Evolutionary conservation across 495 filamentous ascomycete genomes (phyloP).

Genomic region (Penicillium cinerascens): DNA sequence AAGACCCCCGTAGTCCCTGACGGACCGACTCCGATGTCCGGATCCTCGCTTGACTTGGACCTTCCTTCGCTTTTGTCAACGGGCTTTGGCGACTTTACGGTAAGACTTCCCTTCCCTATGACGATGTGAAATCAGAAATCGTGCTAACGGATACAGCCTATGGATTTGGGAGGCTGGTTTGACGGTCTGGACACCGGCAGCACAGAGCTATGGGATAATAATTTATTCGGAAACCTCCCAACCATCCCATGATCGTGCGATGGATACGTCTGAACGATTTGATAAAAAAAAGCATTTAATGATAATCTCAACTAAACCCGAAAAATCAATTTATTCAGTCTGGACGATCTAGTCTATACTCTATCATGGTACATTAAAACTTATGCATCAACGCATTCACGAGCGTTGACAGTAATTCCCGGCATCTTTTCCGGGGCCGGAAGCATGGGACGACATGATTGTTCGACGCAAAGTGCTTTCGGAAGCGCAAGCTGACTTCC

Average conservation of each 20-base stretch:
- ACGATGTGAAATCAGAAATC: neutral
- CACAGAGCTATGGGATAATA: conserved; percentile 31
- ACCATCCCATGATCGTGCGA: neutral
- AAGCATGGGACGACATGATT: neutral
- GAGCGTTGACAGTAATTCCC: neutral
- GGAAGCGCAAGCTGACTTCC: neutral
- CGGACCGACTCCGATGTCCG: conserved; percentile 14
- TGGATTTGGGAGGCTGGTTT: conserved; percentile 36
- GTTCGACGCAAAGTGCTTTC: neutral
- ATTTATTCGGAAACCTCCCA: conserved; percentile 24
- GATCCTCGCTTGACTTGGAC: conserved; percentile 26
- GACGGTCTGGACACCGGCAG: conserved; percentile 27
- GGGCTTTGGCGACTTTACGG: conserved; percentile 29
- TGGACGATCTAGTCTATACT: neutral
- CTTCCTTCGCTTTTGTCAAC: conserved; percentile 22
- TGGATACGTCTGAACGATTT: neutral
- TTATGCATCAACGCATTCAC: neutral
- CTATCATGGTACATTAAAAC: neutral
- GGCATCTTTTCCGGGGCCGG: neutral
- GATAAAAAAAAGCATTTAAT: neutral
- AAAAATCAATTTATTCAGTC: neutral
- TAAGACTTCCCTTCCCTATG: conserved; percentile 11
- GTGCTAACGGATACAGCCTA: conserved; percentile 27
- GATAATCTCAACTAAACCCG: conserved; percentile 7
- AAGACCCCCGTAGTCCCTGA: conserved; percentile 4